These are phyloP conservation scores for Monosporascus ibericus DNA, from an alignment of 2,329 filamentous ascomycete species.

Conservation along the genomic window DNA sequence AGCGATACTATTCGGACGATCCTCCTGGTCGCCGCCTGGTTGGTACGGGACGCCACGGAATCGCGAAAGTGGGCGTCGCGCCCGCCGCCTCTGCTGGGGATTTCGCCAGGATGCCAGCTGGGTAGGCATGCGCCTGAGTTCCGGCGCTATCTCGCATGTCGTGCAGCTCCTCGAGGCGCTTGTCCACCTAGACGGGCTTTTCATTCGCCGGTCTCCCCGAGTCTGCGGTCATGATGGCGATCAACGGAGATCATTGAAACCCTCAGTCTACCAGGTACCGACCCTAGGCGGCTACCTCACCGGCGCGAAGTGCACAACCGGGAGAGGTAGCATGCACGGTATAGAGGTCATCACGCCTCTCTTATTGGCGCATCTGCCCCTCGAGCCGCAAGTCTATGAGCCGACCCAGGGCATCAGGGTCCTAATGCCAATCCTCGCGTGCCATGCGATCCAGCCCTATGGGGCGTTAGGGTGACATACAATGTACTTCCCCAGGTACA, in stretches of 20 bases:
- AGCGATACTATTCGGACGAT: conserved; percentile 1
- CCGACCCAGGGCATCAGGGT: not conserved
- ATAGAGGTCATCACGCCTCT: not conserved
- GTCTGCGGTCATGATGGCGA: not conserved
- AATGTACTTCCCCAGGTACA: not conserved
- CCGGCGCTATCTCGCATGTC: not conserved
- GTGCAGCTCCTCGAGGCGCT: not conserved
- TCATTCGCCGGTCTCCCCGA: not conserved
- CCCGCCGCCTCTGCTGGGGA: conserved; percentile 3
- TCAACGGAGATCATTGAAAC: not conserved
- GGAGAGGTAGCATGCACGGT: not conserved
- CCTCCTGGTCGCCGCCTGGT: conserved; percentile 6
- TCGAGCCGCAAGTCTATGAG: not conserved
- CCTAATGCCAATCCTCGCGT: not conserved
- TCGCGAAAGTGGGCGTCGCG: conserved; percentile 19
- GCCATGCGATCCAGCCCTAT: not conserved
- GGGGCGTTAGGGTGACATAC: not conserved
- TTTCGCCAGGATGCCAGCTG: not conserved
- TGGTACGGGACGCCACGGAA: conserved; percentile 8
- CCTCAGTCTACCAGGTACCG: not conserved
- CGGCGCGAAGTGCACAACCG: not conserved
- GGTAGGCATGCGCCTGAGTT: not conserved
- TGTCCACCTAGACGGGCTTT: not conserved
- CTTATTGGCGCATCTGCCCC: not conserved
- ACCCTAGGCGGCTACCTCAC: not conserved